These are phyloP conservation scores for Eucalyptus marginata DNA, from an alignment of 345 rosid genomes.

Conservation along the genomic window DNA sequence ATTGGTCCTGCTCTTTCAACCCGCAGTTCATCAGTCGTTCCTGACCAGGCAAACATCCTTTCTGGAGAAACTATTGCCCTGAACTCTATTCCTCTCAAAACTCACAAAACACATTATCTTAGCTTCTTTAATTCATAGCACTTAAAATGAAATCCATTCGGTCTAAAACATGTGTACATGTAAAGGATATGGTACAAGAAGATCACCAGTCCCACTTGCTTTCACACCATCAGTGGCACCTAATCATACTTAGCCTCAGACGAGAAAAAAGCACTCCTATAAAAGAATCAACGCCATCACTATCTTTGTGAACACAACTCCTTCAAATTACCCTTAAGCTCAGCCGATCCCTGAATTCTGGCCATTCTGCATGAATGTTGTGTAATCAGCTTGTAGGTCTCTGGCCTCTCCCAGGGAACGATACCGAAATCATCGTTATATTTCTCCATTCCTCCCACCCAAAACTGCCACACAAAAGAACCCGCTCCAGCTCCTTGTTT, in stretches of 20 bases:
- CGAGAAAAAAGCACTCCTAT: neutral
- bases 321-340: conserved; percentile 17
- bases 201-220: neutral
- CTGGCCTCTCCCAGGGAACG: conserved; percentile 63
- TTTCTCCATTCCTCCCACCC: conserved; percentile 76
- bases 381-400: conserved; percentile 38
- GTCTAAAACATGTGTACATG: neutral
- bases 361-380: conserved; percentile 69
- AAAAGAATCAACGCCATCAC: neutral
- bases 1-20: neutral
- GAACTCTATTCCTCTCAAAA: neutral
- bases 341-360: conserved; percentile 19
- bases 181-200: neutral
- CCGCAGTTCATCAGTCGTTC: neutral
- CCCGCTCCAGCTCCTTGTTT: conserved; percentile 73
- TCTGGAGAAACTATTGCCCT: neutral
- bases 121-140: neutral
- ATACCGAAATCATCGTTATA: conserved; percentile 79
- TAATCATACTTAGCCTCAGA: neutral
- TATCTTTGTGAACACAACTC: conserved; percentile 30
- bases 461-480: conserved; percentile 68
- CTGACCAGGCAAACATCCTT: neutral
- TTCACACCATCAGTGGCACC: neutral
- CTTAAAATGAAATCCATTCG: neutral
- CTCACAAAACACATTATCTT: neutral